A percentile compares a stretch with the other conserved stretches of the same genome.
phyloP scores from a whole-genome alignment of 208 protist genomes.

The Lotmaria passim region DNA sequence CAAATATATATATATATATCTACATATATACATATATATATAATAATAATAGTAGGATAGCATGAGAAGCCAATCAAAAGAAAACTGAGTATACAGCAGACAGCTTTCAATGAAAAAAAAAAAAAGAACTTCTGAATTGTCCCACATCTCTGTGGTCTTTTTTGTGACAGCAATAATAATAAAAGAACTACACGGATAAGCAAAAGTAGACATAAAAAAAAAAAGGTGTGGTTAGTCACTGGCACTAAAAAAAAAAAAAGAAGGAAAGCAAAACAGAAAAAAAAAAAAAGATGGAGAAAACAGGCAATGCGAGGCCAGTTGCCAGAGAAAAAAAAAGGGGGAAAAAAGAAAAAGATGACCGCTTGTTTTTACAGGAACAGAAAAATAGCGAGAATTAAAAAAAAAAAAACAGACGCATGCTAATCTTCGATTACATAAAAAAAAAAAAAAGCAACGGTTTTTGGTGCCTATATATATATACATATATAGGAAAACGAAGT shows the following conservation, averaged over 20 bases:
- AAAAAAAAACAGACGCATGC: neutral
- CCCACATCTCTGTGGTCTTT: no score
- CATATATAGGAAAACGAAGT: neutral
- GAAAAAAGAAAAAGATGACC: neutral
- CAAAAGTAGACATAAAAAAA: no score
- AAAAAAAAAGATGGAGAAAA: neutral
- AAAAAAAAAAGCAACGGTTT: neutral
- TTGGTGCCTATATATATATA: no score
- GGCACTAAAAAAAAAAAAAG: neutral
- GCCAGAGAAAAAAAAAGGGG: neutral
- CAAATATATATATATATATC: slow-evolving; percentile 15
- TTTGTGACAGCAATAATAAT: neutral
- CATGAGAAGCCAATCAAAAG: neutral
- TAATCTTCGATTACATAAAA: no score
- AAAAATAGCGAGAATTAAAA: neutral
- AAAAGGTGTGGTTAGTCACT: neutral
- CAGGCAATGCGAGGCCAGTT: neutral
- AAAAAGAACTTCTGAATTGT: no score
- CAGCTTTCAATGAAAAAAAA: neutral
- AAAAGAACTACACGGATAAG: neutral
- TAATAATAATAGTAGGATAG: neutral
- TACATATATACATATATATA: slow-evolving; percentile 19
- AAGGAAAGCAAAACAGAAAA: neutral
- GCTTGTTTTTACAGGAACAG: neutral
- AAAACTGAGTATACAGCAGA: neutral